Evolutionary conservation across 495 filamentous ascomycete genomes (phyloP), one percentile per base, ranked within the genome.

Genomic region (Annulohypoxylon bovei): DNA sequence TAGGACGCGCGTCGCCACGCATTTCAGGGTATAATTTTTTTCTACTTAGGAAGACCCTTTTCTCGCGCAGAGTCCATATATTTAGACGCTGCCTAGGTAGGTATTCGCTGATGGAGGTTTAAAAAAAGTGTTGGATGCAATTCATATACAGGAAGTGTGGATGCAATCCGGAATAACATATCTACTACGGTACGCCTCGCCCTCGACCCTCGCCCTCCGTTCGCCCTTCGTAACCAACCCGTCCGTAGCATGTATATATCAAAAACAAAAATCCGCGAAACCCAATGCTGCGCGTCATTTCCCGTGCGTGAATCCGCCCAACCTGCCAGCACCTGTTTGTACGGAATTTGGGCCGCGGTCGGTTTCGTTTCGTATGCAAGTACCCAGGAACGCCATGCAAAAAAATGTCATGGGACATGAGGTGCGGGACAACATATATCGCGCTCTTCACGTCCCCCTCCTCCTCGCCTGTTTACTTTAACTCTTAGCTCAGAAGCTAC

Each of bases 321-420:
- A 42, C n/a, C 39, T 42, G n/a, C 20, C 12, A 42, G 39, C 39
- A 42, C 39, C 22, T 27, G 23, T 49, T 16, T 44, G 23, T 49
- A 49, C 44, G 44, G 23, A 49, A 47, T 11, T 46, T 42, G 16
- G 39, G n/a, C 39, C 39, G 49, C 39, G 49, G 25, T 20, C 16
- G 28, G 49, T 30, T 53, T 16, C 25, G 49, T 22, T 71, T 56
- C 68, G 25, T 66, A 71, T 71, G 68, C 68, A 67, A 67, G 28
- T 56, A 62, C 44, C 68, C 68, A 52, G 49, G 52, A 71, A 71
- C 68, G 68, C 68, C 68, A 63, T 62, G 68, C 63, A 59, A 63
- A 40, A 46, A 70, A 42, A 63, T 58, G 42, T 63, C 58, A 49
- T 59, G 58, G 50, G 62, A 62, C 28, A 58, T 71, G 7, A 53